A percentile compares a stretch with the other conserved stretches of the same genome.
These are phyloP conservation scores for Fusarium udum DNA, from an alignment of 2,329 filamentous ascomycete genomes.

Conservation along the genomic window DNA sequence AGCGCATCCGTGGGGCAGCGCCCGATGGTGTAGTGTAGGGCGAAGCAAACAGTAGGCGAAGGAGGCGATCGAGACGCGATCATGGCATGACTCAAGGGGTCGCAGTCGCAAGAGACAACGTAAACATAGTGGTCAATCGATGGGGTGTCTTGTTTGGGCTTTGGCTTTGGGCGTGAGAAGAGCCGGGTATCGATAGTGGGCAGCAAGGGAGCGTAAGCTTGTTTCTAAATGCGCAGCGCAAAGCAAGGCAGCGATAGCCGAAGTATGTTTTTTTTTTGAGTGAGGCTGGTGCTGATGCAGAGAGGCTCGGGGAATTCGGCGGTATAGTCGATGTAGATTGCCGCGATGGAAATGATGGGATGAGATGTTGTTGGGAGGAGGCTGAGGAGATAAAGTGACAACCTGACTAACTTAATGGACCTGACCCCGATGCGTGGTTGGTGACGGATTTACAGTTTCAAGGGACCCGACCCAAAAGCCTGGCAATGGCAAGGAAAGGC, in stretches of 20 bases:
- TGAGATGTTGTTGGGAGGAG: conserved; percentile 22
- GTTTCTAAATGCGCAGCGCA: conserved; percentile 11
- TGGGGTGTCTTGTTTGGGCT: conserved; percentile 13
- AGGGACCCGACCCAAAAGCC: conserved; percentile 22
- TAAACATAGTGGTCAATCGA: conserved; percentile 36
- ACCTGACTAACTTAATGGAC: conserved; percentile 16
- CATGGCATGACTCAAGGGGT: conserved; percentile 44
- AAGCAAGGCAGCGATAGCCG: conserved; percentile 9
- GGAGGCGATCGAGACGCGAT: conserved; percentile 38
- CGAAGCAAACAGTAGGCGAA: conserved; percentile 33
- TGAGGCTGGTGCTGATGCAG: conserved; percentile 7
- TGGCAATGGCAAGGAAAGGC: conserved; percentile 5
- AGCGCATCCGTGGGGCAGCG: conserved; percentile 34
- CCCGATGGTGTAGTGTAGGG: conserved; percentile 30
- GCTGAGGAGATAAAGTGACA: conserved; percentile 28
- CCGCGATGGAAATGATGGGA: background rate
- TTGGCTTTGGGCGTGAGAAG: conserved; percentile 9
- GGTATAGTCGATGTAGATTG: conserved; percentile 14
- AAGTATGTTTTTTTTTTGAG: background rate
- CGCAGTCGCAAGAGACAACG: conserved; percentile 32
- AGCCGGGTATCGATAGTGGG: conserved; percentile 26
- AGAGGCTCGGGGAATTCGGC: background rate
- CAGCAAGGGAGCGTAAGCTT: conserved; percentile 20
- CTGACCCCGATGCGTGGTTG: conserved; percentile 21
- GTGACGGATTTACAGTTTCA: conserved; percentile 38